These are phyloP conservation scores for Fusarium siculi DNA, from an alignment of 2,329 filamentous ascomycete species.

Conservation along the genomic window DNA sequence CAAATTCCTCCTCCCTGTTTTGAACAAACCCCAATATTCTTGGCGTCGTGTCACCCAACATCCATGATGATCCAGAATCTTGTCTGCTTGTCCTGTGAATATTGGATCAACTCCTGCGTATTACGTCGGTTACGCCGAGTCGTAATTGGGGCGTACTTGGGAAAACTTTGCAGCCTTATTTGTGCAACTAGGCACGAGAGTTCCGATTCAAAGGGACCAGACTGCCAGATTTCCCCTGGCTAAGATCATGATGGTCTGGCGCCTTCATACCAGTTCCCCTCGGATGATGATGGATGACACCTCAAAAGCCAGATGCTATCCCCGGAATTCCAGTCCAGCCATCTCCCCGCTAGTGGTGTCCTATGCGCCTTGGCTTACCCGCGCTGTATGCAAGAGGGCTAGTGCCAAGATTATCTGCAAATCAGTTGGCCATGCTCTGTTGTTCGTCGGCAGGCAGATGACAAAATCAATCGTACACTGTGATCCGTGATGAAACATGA, in stretches of 20 bases:
- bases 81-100: conserved; percentile 10
- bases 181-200: conserved; percentile 3
- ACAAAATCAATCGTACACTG: conserved; percentile 9
- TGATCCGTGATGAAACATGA: background rate
- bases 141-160: conserved; percentile 5
- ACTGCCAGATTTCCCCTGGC: background rate
- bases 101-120: conserved; percentile 3
- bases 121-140: conserved; percentile 21
- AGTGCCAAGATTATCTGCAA: conserved; percentile 7
- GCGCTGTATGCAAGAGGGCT: background rate
- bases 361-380: conserved; percentile 13
- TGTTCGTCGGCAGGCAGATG: background rate
- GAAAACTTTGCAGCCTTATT: conserved; percentile 17
- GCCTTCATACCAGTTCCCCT: background rate
- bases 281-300: background rate
- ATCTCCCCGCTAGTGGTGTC: background rate
- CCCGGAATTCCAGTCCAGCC: background rate
- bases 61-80: background rate
- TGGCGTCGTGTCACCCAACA: conserved; percentile 18
- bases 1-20: conserved; percentile 5
- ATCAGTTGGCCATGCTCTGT: background rate
- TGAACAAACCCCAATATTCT: background rate
- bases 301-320: background rate
- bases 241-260: background rate
- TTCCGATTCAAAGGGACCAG: background rate